phyloP scores from a whole-genome alignment of 1,284 basidiomycete genomes.

The Ceratobasidium sp. region DNA sequence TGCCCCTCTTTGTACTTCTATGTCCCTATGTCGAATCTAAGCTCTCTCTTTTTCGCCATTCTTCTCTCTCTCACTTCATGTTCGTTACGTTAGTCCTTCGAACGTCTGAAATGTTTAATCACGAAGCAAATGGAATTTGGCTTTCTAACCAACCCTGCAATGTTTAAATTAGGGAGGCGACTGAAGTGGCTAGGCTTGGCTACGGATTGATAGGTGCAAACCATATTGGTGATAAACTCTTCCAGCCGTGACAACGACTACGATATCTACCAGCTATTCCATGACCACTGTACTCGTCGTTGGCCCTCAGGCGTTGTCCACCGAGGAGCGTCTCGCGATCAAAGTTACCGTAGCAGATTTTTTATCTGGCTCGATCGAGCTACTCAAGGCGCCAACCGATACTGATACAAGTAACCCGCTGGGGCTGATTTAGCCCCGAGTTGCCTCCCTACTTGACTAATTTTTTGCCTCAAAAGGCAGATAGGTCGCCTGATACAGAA shows the following conservation, averaged over 20 bases:
- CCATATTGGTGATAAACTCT: slow-evolving; percentile 41
- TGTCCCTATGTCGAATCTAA: slow-evolving; percentile 42
- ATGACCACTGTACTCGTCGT: not conserved
- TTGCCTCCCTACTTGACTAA: slow-evolving; percentile 40
- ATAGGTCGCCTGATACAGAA: no score
- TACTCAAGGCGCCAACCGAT: slow-evolving; percentile 24
- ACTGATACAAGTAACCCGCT: slow-evolving; percentile 49
- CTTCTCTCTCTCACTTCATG: slow-evolving; percentile 16
- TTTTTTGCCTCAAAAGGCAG: no score
- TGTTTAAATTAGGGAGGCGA: not conserved
- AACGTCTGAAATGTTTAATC: not conserved
- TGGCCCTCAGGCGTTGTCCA: not conserved
- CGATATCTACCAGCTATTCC: no score
- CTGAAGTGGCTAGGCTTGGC: no score
- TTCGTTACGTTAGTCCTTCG: slow-evolving; percentile 28
- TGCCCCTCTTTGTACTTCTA: slow-evolving; percentile 44
- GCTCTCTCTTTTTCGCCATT: slow-evolving; percentile 13
- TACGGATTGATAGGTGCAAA: no score
- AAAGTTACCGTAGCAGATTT: slow-evolving; percentile 16
- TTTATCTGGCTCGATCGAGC: slow-evolving; percentile 14
- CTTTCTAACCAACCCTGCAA: not conserved
- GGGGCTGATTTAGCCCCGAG: slow-evolving; percentile 46
- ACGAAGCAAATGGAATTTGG: slow-evolving; percentile 17
- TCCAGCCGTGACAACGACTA: not conserved
- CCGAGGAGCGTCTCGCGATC: slow-evolving; percentile 14